Evolutionary conservation across 2,329 filamentous ascomycete genomes (phyloP).

Genomic region (Shiraia sp.): DNA sequence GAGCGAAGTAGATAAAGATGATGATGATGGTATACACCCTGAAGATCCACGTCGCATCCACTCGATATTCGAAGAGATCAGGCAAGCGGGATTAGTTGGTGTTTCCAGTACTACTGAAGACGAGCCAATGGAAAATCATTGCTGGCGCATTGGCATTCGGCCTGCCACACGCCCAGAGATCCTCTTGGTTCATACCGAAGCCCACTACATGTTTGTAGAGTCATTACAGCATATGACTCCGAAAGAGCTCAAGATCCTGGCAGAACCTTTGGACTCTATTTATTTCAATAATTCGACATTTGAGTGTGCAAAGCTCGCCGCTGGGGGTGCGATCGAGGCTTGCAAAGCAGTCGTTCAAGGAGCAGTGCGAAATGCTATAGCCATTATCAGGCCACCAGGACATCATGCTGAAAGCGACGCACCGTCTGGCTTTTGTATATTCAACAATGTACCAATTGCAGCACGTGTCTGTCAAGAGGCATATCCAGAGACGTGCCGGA

Average conservation of each 20-base stretch:
- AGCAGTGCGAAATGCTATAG: slow-evolving; percentile 90
- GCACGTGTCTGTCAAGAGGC: slow-evolving; percentile 83
- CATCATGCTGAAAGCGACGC: slow-evolving; percentile 89
- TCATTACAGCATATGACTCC: slow-evolving; percentile 54
- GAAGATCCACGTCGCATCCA: slow-evolving; percentile 93
- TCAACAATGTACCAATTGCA: slow-evolving; percentile 96
- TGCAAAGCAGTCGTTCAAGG: slow-evolving; percentile 86
- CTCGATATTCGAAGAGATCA: slow-evolving; percentile 89
- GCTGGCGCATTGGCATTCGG: slow-evolving; percentile 74
- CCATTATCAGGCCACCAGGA: slow-evolving; percentile 90
- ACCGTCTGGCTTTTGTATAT: slow-evolving; percentile 93
- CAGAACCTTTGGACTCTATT: slow-evolving; percentile 52
- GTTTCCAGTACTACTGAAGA: slow-evolving; percentile 56
- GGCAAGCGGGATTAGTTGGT: slow-evolving; percentile 76
- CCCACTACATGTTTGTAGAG: slow-evolving; percentile 79
- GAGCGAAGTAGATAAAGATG: slow-evolving; percentile 40
- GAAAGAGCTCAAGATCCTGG: slow-evolving; percentile 70
- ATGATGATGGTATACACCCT: slow-evolving; percentile 77
- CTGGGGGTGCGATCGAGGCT: slow-evolving; percentile 92
- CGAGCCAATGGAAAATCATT: slow-evolving; percentile 54
- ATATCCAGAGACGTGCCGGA: slow-evolving; percentile 79
- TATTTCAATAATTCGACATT: slow-evolving; percentile 77
- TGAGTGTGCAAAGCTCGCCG: slow-evolving; percentile 79
- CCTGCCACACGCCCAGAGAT: slow-evolving; percentile 80
- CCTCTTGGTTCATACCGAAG: slow-evolving; percentile 73